Evolutionary conservation across 1,139 yeast species (phyloP), one percentile per base, ranked within the genome.

Genomic region (Diutina ranongensis): DNA sequence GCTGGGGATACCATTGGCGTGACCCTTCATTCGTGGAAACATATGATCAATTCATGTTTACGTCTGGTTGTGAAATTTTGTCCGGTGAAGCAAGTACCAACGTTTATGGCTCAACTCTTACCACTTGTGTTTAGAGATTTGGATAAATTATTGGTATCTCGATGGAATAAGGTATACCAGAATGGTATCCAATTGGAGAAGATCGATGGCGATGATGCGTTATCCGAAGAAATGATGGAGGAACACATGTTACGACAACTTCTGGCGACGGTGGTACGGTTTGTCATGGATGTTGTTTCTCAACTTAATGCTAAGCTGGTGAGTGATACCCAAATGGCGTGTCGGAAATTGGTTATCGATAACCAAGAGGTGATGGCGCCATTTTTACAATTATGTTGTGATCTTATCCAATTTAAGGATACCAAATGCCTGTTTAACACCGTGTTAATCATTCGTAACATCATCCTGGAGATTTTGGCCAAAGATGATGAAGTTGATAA

Each of bases 151-250:
- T 66, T 92, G 40, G 75, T 78, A 18, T 67, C 66, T 35, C 81
- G 76, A 59, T 92, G 99, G 99, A 79, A 74, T 25, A 72, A 75
- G 50, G 84, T 81, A 10, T 77, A 80, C 58, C 68, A 71, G 53
- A 72, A 73, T 49, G 95, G 95, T n/a, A 65, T 83, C 47, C 83
- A 79, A 56, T 65, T 81, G 46, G 80, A 74, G 54, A 84, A 84
- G 1, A 75, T 74, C 50, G 84, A 77, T 51, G 85, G 81, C 50
- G 94, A 86, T 54, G 94, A 83, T 48, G 82, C 87, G 16, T 71
- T 94, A 55, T 82, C 94, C n/a, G 97, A 89, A 57, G 98, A 92
- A 59, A 92, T 92, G 94, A 83, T 92, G 85, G 97, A 92, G 54
- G 98, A 92, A 59, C 96, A 92, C 60, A 74, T 92, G 71, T 68